Evolutionary conservation across 129 eudicot species (phyloP).

Genomic region (Arctium lappa): DNA sequence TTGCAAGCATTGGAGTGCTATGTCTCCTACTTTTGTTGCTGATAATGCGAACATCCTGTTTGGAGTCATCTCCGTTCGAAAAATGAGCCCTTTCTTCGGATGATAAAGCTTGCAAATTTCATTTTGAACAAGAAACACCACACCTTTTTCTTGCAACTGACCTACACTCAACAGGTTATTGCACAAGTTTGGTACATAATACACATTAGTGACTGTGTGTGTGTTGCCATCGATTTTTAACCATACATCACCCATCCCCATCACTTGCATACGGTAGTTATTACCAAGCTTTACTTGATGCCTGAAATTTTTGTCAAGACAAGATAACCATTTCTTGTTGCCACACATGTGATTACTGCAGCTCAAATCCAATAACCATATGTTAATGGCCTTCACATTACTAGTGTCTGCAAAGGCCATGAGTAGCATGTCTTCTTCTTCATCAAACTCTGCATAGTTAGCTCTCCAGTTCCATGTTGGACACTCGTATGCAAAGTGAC

Average conservation of each 20-base stretch:
- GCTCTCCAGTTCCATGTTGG: not conserved
- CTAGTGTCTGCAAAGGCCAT: not conserved
- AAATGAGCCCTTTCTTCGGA: not conserved
- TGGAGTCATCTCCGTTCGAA: not conserved
- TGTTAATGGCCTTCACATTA: not conserved
- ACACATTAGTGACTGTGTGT: not conserved
- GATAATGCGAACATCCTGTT: not conserved
- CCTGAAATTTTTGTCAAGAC: not conserved
- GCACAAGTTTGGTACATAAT: not conserved
- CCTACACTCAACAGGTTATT: conserved; percentile 3
- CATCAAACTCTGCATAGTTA: not conserved
- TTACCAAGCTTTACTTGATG: conserved; percentile 1
- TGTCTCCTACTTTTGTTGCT: not conserved
- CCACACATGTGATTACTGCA: not conserved
- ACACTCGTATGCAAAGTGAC: not conserved
- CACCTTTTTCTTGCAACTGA: not conserved
- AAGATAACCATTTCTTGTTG: not conserved
- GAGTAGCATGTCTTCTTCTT: not conserved
- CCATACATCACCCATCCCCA: not conserved
- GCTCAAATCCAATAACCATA: not conserved
- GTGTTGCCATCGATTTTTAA: not conserved
- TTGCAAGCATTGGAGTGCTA: not conserved
- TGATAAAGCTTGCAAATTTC: not conserved
- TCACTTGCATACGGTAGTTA: not conserved
- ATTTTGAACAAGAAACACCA: not conserved